Evolutionary conservation across 129 eudicot species (phyloP), one percentile per base, ranked within the genome.

Genomic region (Erigeron canadensis): DNA sequence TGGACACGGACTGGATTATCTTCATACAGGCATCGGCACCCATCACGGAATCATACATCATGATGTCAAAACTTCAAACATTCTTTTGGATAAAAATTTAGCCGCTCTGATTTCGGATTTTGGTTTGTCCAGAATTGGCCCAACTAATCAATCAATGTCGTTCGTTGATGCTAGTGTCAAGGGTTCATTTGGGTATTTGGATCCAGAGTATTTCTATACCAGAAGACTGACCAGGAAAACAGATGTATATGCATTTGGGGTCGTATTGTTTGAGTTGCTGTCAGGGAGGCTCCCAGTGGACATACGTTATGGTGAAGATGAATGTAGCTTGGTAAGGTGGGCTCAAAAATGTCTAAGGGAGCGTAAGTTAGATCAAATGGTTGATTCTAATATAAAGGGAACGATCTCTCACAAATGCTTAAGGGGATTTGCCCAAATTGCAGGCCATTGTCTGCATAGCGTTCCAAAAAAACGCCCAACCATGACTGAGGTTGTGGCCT

Each of bases 281-380:
- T 74, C 63, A 5, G 71, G 63, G 63, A 74, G 78, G 78, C 63
- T 8, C 17, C 28, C 69, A 1, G 59, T 72, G 68, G 77, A 72
- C 66, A 53, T 3, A 23, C 8, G 59, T 5, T 41, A 2, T 18
- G 23, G 8, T 7, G 78, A 74, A 16, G 78, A 74, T 8, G 43
- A 51, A 60, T 23, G 55, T 18, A 40, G 71, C 39, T 66, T 74
- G 58, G 78, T 56, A 5, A 34, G 39, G 18, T 72, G 67, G 77
- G 77, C 70, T 23, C 61, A 62, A 34, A 38, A 62, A 28, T 73
- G 77, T 42, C 6, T 47, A 6, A 63, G 51, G 21, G 54, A 63
- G 2, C 39, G 41, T 48, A 63, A 28, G 19, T 18, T 63, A 37
- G 23, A 74, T 64, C 64, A 63, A 58, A 10, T 74, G 59, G 65